These are phyloP conservation scores for Kwoniella shandongensis DNA, from an alignment of 768 basidiomycete genomes.

Conservation along the genomic window DNA sequence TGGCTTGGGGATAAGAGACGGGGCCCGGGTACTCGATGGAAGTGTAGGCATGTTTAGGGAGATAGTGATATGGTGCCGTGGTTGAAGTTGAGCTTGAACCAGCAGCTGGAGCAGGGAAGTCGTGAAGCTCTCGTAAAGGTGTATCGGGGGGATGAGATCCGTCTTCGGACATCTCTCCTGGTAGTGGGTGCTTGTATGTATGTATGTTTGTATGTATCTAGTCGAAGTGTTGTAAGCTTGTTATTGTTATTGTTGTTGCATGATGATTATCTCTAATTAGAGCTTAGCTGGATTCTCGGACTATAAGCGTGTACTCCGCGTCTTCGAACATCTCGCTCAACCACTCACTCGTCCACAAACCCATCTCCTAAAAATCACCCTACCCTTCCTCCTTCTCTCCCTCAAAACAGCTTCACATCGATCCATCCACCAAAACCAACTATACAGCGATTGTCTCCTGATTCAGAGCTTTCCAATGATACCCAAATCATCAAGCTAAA, in stretches of 20 bases:
- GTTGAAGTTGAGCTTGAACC: slow-evolving; percentile 3
- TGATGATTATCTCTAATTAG: no score
- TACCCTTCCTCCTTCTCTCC: slow-evolving; percentile 12
- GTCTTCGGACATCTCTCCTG: no score
- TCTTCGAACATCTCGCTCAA: slow-evolving; percentile 10
- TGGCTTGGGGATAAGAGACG: slow-evolving; percentile 64
- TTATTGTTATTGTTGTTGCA: no score
- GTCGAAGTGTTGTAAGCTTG: no score
- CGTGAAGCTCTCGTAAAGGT: no score
- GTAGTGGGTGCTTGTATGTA: no score
- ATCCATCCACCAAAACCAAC: slow-evolving; percentile 35
- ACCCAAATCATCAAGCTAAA: slow-evolving; percentile 12
- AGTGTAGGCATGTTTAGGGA: slow-evolving; percentile 61
- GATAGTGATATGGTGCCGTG: slow-evolving; percentile 29
- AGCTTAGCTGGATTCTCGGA: no score
- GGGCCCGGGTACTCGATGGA: slow-evolving; percentile 91
- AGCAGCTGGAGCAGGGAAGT: neutral
- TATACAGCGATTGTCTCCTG: neutral
- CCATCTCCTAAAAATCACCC: slow-evolving; percentile 2
- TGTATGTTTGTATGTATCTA: no score
- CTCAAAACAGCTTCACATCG: slow-evolving; percentile 30
- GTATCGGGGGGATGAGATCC: no score
- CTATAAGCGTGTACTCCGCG: slow-evolving; percentile 2
- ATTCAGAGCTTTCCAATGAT: slow-evolving; percentile 33
- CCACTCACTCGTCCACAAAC: neutral